Evolutionary conservation across 1,284 basidiomycete genomes (phyloP), one percentile per base, ranked within the genome.

Genomic region (Inonotus obliquus): DNA sequence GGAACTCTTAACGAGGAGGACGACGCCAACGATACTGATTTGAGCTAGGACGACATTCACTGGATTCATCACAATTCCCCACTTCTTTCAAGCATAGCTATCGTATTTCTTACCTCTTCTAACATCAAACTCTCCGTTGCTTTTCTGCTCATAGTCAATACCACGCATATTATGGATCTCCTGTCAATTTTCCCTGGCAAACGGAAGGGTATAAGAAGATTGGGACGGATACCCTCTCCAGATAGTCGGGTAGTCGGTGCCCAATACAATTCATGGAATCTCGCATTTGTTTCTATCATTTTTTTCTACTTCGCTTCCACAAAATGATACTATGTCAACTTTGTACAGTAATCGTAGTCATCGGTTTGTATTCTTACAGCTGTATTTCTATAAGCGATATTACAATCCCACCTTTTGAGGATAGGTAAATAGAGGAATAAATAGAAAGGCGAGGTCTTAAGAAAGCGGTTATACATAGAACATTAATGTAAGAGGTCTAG

Each of bases 301-400:
- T 38, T 41, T 9, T 44, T 44, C 19, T n/a, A 7, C 41, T 44
- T 21, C 38, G 13, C 3, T 44, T 44, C 17, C 25, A 35, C 29
- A 41, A 19, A 17, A 39, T 38, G 19, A 23, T 44, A 5, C 17
- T 41, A 21, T 19, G 14, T 44, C 19, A 44, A 21, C 41, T 44
- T 55, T 55, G 54, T 55, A 55, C 54, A 27, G 38, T 55, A 55
- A 39, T 23, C 38, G 41, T 44, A 59, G 32, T 14, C n/a, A 17
- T n/a, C 23, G 53, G 29, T 60, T 41, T 55, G 59, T 60, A 55
- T 54, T 48, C 39, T 45, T 41, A 60, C 27, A 55, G 35, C 39
- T 60, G 51, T 60, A 60, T 60, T 41, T 44, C 53, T 60, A 55
- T 54, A 49, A 54, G 29, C 39, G 19, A 37, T 54, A 57, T 17